A percentile compares a stretch with the other conserved stretches of the same genome.
These are phyloP conservation scores for Coccomyxa sp. DNA, from an alignment of 139 green algal species.

Conservation along the genomic window DNA sequence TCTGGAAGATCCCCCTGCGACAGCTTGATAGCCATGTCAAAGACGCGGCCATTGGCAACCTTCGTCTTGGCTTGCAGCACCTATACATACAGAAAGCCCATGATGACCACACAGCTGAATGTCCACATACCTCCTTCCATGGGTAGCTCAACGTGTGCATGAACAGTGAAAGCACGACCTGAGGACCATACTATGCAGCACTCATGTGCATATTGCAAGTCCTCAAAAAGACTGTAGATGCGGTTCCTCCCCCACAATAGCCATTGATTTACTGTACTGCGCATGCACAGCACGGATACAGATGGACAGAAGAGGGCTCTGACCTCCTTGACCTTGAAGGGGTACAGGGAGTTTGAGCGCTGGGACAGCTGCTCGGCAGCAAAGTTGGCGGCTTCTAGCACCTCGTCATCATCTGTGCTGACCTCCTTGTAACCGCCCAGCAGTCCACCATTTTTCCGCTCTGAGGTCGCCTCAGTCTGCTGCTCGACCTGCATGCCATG, in stretches of 20 bases:
- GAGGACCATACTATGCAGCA: too few relatives aligned
- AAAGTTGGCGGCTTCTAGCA: conserved; percentile 32
- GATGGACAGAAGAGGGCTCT: neutral
- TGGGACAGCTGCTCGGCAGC: conserved; percentile 45
- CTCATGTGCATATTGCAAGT: too few relatives aligned
- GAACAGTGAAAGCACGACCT: too few relatives aligned
- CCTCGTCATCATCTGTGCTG: conserved; percentile 8
- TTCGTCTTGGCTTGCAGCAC: conserved; percentile 16
- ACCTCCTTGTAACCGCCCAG: conserved; percentile 14
- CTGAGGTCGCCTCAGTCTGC: neutral
- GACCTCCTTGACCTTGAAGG: conserved; percentile 32
- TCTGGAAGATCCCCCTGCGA: conserved; percentile 34
- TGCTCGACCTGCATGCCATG: conserved; percentile 5
- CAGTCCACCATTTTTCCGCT: conserved; percentile 3
- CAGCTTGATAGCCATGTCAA: conserved; percentile 32
- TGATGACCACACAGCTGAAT: neutral
- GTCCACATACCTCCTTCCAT: too few relatives aligned
- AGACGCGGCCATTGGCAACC: conserved; percentile 4
- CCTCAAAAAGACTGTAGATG: too few relatives aligned
- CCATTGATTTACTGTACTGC: too few relatives aligned
- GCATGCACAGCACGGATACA: too few relatives aligned
- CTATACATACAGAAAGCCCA: conserved; percentile 5
- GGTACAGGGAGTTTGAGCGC: conserved; percentile 39
- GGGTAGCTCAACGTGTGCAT: too few relatives aligned
- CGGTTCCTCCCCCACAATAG: too few relatives aligned